Conservation (phyloP, 345 rosid species). For the Linum tenue region DNA sequence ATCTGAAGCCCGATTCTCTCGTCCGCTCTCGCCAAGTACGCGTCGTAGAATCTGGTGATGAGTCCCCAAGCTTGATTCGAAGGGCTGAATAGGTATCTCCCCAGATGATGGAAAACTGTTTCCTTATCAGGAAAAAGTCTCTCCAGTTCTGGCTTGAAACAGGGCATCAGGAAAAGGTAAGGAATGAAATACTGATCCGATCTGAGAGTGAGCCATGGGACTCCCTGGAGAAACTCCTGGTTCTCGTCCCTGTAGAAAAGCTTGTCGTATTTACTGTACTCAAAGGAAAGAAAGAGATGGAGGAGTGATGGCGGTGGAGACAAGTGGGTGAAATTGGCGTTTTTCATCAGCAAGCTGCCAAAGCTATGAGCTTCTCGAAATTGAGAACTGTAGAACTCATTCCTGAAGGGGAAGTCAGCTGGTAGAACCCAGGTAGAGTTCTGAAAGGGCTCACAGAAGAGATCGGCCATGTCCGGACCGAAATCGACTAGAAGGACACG, state of each 20-base stretch:
- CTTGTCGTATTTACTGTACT: constrained; percentile 2
- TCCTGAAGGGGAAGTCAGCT: constrained; percentile 2
- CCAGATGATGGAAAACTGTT: constrained; percentile 21
- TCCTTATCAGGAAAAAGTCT: constrained; percentile 21
- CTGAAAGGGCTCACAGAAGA: constrained; percentile 24
- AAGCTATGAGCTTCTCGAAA: not conserved
- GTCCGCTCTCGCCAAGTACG: constrained; percentile 16
- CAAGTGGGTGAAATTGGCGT: not conserved
- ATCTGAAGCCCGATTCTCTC: constrained; percentile 20
- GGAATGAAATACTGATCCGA: constrained; percentile 24
- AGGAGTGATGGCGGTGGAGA: constrained; percentile 3
- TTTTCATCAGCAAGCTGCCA: not conserved
- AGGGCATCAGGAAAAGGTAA: constrained; percentile 14
- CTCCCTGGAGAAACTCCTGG: constrained; percentile 9
- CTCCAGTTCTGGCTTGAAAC: constrained; percentile 8
- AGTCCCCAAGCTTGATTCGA: constrained; percentile 19
- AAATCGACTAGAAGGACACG: constrained; percentile 18
- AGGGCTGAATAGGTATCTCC: constrained; percentile 21
- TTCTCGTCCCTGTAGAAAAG: constrained; percentile 13
- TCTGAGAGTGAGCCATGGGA: constrained; percentile 16
- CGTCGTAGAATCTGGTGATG: constrained; percentile 17
- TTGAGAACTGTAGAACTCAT: not conserved
- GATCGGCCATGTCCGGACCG: constrained; percentile 9
- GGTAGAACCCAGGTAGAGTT: constrained; percentile 19
- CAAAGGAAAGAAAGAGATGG: constrained; percentile 1